Percentiles rank a stretch among this genome's conserved stretches.
Conservation (phyloP, 2,329 filamentous ascomycete species). For the Periconia sp. region DNA sequence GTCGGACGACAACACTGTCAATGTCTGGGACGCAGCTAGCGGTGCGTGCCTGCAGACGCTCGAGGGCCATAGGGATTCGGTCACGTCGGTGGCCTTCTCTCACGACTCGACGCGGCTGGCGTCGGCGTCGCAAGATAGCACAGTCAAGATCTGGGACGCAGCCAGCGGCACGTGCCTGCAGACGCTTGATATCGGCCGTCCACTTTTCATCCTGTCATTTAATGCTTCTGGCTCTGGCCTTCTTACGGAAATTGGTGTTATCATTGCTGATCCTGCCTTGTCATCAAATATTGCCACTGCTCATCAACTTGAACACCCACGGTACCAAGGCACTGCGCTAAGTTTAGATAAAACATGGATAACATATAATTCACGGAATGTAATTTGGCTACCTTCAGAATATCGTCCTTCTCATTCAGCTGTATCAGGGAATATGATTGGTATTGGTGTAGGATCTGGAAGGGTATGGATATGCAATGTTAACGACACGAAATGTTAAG, state of each 20-base stretch:
- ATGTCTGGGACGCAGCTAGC: background rate
- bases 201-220: too few species aligned
- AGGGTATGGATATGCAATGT: slow-evolving; percentile 12
- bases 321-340: slow-evolving; percentile 9
- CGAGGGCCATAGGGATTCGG: background rate
- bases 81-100: background rate
- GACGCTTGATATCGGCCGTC: background rate
- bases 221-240: too few species aligned
- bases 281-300: too few species aligned
- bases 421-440: slow-evolving; percentile 14
- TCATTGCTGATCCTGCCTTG: too few species aligned
- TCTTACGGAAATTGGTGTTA: too few species aligned
- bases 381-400: slow-evolving; percentile 17
- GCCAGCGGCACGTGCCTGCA: background rate
- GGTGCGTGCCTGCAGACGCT: background rate
- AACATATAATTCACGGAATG: slow-evolving; percentile 15
- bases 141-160: background rate
- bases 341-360: slow-evolving; percentile 10
- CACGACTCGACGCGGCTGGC: background rate
- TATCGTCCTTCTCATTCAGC: slow-evolving; percentile 15
- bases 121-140: background rate
- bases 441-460: slow-evolving; percentile 11
- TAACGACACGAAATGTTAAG: background rate
- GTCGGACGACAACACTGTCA: background rate
- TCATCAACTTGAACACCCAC: slow-evolving; percentile 3